Base-by-base conservation (phyloP, 2,329 filamentous ascomycete genomes). In the Hypomyces perniciosus region DNA sequence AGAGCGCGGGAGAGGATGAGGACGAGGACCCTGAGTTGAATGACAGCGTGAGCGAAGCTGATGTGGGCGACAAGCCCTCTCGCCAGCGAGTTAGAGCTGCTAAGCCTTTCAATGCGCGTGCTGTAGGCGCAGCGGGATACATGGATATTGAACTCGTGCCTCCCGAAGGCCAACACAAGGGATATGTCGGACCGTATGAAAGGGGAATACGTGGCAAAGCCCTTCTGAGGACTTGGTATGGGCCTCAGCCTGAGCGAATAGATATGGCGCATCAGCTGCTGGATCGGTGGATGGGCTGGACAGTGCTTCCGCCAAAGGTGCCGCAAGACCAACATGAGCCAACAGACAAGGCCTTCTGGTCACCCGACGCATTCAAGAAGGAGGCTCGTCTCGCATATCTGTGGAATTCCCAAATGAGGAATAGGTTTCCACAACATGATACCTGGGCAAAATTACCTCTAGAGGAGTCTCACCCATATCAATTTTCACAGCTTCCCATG, bases 191-290 rank as follows among this genome's bases (percentile, higher is more conserved):
- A 6, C 65, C 66, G 1, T 71, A 68, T 46, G 65, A 68, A 31
- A 59, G 66, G 6, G 56, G 60, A 2, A 58, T 66, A 10, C 65
- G 67, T 35, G 64, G 65, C 13, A 61, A 64, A 6, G 57, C 62
- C 2, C 62, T 70, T 6, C 54, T 74, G 8, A 64, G 68, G 28
- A 61, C 67, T 31, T 70, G 73, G 66, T 77, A 73, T 55, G 73
- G 73, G 1, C 68, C 72, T 0, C 65, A 67, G 27, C 59, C 61
- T 29, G 58, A 64, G 6, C 60, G 64, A 6, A 59, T 75, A 50
- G 63, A 59, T 35, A 62, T 66, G 42, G 62, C 67, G 28, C 65
- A 68, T 59, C 63, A 61, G 29, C 60, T 75, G 58, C 59, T 73
- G 30, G 65, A 67, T 43, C 69, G 68, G n/a, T 76, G 72, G 72